A percentile compares a stretch with the other conserved stretches of the same genome.
These are phyloP conservation scores for Ascoidea asiatica DNA, from an alignment of 805 yeast genomes.

Conservation along the genomic window DNA sequence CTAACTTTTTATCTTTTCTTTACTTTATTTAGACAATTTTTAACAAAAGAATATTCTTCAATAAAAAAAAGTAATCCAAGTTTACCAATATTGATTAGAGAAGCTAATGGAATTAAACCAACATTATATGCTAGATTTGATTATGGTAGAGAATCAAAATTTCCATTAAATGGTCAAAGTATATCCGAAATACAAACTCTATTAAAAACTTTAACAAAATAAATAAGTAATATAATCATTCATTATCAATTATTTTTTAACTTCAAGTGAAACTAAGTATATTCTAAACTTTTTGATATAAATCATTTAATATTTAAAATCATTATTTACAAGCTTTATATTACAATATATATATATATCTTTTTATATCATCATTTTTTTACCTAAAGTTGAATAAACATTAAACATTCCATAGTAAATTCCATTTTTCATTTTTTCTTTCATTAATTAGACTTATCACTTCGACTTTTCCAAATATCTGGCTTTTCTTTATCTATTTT, in stretches of 20 bases:
- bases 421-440: no score
- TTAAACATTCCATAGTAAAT: not conserved
- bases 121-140: slow-evolving; percentile 62
- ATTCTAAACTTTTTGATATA: not conserved
- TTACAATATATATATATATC: not conserved
- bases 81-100: slow-evolving; percentile 69
- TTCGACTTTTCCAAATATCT: not conserved
- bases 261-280: no score
- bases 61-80: slow-evolving; percentile 49
- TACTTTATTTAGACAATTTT: slow-evolving; percentile 42
- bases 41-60: slow-evolving; percentile 50
- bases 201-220: slow-evolving; percentile 10
- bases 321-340: not conserved
- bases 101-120: slow-evolving; percentile 61
- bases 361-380: not conserved
- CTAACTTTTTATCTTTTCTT: not conserved
- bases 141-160: slow-evolving; percentile 21
- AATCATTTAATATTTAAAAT: not conserved
- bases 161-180: slow-evolving; percentile 22
- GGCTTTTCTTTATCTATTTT: slow-evolving; percentile 1
- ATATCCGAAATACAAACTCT: slow-evolving; percentile 13
- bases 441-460: not conserved
- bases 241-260: no score
- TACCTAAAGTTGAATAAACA: no score
- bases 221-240: no score